Evolutionary conservation across 106 monocot species (phyloP), one percentile per base, ranked within the genome.

Genomic region (Phalaenopsis equestris): DNA sequence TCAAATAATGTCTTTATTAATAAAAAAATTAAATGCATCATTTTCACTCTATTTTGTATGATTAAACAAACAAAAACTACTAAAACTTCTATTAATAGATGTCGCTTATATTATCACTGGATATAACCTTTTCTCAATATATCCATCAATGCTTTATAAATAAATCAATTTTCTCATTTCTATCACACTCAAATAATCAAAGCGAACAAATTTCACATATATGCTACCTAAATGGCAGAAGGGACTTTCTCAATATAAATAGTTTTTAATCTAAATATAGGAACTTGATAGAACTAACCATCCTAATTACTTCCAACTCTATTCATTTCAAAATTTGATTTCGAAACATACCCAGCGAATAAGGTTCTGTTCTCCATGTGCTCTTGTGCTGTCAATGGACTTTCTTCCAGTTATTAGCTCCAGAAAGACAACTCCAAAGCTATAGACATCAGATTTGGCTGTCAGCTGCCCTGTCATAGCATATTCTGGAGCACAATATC

Each of bases 401-500:
- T 82, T 87, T 67, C 93, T 81, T 19, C 93, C 93, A 48, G 93
- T 94, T 65, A 94, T 94, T 18, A 94, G 76, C 81, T 94, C 93
- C 74, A 94, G 41, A 8, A 94, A 78, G 55, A 94, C 93, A 55
- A 94, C 93, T 19, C 93, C 93, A 81, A 94, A 91, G 77, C 93
- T 94, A 79, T 94, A 94, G 3, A 94, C 87, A 78, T 94, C 93
- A 42, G 93, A 93, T 73, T 91, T 93, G 18, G 86, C 86, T 9
- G 93, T 93, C 9, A 93, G 75, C 37, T 91, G 89, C 79, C 93
- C 93, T 0, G 93, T 93, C 91, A 93, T 89, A 18, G 89, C 90
- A 86, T 93, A 93, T 80, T 93, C 93, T 4, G 91, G 93, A 48
- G 93, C 93, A 83, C 91, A 93, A 80, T 93, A 93, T 57, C 93